phyloP scores from a whole-genome alignment of 345 rosid genomes.

The Bruguiera sexangula region DNA sequence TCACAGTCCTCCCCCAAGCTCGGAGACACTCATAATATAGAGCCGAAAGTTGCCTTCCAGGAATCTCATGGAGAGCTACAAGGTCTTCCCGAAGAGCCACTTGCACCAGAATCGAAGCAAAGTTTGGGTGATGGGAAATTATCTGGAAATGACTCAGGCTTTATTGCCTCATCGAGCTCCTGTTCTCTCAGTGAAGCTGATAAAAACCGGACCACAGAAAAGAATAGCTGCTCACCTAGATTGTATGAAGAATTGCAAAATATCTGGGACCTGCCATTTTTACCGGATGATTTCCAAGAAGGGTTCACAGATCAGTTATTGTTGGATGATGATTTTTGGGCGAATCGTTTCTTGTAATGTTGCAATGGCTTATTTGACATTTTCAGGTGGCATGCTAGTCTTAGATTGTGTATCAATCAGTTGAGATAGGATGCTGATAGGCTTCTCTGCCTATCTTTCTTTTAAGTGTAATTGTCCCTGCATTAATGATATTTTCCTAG shows the following conservation, averaged over 20 bases:
- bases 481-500: no score
- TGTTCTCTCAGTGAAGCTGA: not conserved
- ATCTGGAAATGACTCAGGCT: not conserved
- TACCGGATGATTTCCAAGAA: not conserved
- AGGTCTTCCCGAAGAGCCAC: slow-evolving; percentile 4
- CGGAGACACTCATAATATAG: not conserved
- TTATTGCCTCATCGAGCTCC: not conserved
- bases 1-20: not conserved
- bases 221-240: no score
- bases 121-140: not conserved
- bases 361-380: not conserved
- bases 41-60: not conserved
- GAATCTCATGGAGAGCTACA: not conserved
- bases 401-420: not conserved
- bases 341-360: not conserved
- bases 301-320: not conserved
- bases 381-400: not conserved
- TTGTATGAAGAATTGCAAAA: not conserved
- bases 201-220: not conserved
- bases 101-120: not conserved
- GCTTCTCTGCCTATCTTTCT: no score
- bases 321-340: not conserved
- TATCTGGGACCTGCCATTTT: not conserved
- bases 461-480: no score
- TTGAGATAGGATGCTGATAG: no score